Percentiles rank a stretch among this genome's conserved stretches.
phyloP scores from a whole-genome alignment of 2,329 filamentous ascomycete genomes.

The Fusarium nematophilum region DNA sequence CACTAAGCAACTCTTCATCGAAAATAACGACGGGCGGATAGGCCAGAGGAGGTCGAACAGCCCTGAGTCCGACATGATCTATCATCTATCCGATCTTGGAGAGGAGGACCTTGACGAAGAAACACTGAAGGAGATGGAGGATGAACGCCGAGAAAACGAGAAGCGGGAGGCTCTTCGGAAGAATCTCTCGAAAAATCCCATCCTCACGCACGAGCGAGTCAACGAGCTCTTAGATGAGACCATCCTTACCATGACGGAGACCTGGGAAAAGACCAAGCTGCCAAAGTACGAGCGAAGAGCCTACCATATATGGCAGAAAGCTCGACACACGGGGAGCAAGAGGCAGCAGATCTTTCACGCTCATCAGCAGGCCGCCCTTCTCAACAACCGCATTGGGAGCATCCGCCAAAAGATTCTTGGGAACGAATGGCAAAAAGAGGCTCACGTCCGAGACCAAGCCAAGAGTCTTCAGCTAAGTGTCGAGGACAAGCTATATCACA shows the following conservation, averaged over 20 bases:
- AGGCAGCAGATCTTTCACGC: slow-evolving; percentile 56
- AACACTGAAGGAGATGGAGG: slow-evolving; percentile 71
- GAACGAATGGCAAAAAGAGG: slow-evolving; percentile 63
- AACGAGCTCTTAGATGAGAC: slow-evolving; percentile 63
- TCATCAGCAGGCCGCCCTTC: slow-evolving; percentile 53
- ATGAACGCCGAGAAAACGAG: slow-evolving; percentile 42
- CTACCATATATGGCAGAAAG: slow-evolving; percentile 69
- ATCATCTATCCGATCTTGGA: slow-evolving; percentile 34
- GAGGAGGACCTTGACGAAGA: slow-evolving; percentile 61
- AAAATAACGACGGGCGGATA: slow-evolving; percentile 38
- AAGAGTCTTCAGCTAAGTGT: slow-evolving; percentile 73
- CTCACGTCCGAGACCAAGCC: slow-evolving; percentile 67
- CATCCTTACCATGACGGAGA: slow-evolving; percentile 60
- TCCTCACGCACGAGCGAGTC: slow-evolving; percentile 60
- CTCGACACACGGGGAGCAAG: slow-evolving; percentile 55
- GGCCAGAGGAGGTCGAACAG: slow-evolving; percentile 22
- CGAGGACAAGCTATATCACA: slow-evolving; percentile 65
- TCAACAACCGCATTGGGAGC: slow-evolving; percentile 66
- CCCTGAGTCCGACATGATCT: slow-evolving; percentile 8
- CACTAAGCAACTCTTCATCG: slow-evolving; percentile 54
- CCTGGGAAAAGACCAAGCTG: slow-evolving; percentile 70
- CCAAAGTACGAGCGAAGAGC: slow-evolving; percentile 68
- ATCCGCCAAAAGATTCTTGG: slow-evolving; percentile 63
- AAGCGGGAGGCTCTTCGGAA: not conserved
- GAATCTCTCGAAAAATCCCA: slow-evolving; percentile 5